Conservation (phyloP, 1,284 basidiomycete species). For the Leccinum griseonigrum region DNA sequence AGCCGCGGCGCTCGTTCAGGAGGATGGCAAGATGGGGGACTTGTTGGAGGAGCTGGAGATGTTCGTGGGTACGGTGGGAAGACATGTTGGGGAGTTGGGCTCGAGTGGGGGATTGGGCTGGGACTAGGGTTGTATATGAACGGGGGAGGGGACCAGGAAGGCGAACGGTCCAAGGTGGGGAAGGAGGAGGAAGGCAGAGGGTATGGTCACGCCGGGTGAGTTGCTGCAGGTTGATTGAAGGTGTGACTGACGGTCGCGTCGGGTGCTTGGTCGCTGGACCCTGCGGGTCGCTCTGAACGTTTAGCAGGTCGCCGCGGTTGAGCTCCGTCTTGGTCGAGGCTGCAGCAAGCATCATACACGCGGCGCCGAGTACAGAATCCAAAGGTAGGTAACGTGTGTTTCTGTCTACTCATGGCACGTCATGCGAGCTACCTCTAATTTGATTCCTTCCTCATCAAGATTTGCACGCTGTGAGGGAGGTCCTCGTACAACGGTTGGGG, state of each 20-base stretch:
- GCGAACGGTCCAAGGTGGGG: background rate
- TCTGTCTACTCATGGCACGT: background rate
- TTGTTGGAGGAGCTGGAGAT: slow-evolving; percentile 64
- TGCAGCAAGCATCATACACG: slow-evolving; percentile 62
- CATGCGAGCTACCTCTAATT: slow-evolving; percentile 3
- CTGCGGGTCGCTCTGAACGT: background rate
- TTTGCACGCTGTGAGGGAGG: slow-evolving; percentile 49
- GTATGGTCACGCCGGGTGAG: slow-evolving; percentile 16
- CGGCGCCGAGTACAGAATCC: slow-evolving; percentile 52
- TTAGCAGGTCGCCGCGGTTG: slow-evolving; percentile 34
- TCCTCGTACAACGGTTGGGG: slow-evolving; percentile 56
- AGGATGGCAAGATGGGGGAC: slow-evolving; percentile 55
- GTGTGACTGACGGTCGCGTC: slow-evolving; percentile 7
- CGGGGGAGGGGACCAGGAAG: background rate
- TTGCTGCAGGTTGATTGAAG: background rate
- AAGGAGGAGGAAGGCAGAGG: background rate
- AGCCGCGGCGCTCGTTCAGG: slow-evolving; percentile 61
- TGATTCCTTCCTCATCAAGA: slow-evolving; percentile 39
- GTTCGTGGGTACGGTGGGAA: slow-evolving; percentile 59
- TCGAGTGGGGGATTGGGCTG: slow-evolving; percentile 3
- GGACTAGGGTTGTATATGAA: background rate
- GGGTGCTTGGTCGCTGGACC: background rate
- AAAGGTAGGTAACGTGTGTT: slow-evolving; percentile 44
- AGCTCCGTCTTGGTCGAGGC: slow-evolving; percentile 59
- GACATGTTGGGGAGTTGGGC: slow-evolving; percentile 52